Evolutionary conservation across 108 stramenopile species (phyloP), one percentile per base, ranked within the genome.

Genomic region (Craspedostauros australis): DNA sequence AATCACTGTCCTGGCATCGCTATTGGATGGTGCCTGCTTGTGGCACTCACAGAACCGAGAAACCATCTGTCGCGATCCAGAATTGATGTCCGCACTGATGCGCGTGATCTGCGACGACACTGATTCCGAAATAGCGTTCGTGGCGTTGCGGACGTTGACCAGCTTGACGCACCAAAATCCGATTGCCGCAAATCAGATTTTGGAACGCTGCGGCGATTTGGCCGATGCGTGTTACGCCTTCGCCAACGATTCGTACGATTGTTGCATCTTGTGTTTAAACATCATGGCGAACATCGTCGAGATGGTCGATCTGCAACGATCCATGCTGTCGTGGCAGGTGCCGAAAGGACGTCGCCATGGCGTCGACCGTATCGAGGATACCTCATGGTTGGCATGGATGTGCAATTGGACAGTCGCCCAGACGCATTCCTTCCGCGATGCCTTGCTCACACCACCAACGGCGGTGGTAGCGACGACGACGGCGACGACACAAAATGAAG

Each of bases 231-330:
- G 45, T 53, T 41, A 62, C 69, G 40, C 20, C 4, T 24, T 48
- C 18, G 34, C 57, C 5, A 36, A 32, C 32, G 46, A 23, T 51
- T 41, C 23, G 16, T 83, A 84, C 54, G 87, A 88, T 41, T 44
- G 58, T 3, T 57, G 42, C 21, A 78, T 86, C 19, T 86, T 84
- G 40, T 85, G 79, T 46, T 62, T 90, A 33, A 90, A 83, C 39
- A 82, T 80, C 12, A 44, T 90, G 14, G 76, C 88, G n/a, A 90
- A 90, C 64, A 38, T 73, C 41, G 64, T 83, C 3, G 88, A 86
- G 54, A 68, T 54, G 46, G 57, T 54, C 5, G 68, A 72, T n/a
- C 39, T 45, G 41, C 27, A 53, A 43, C n/a, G n/a, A n/a, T n/a
- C n/a, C n/a, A 9, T 36, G 34, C 34, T 36, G 34, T 36, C 34